Conservation (phyloP, 257 asterid genomes). For the Solanum lycopersicoides region DNA sequence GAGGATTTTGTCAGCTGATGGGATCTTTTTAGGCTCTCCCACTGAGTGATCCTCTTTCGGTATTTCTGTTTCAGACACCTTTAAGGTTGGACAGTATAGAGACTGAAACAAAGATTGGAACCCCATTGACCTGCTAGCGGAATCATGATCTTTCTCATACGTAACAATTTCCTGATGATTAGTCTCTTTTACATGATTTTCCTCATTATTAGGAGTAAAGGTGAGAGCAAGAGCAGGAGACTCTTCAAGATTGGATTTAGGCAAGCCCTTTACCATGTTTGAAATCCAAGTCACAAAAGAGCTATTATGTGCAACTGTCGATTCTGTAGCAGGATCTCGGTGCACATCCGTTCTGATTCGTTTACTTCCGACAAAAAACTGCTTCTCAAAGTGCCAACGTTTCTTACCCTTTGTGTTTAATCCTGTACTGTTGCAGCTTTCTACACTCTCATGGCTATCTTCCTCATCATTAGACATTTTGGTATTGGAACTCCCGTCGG, state of each 20-base stretch:
- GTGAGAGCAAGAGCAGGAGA: constrained; percentile 14
- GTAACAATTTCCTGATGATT: constrained; percentile 9
- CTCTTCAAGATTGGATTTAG: constrained; percentile 21
- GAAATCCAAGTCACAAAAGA: constrained; percentile 76
- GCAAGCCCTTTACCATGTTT: constrained; percentile 55
- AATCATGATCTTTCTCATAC: constrained; percentile 11
- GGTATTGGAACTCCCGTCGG: constrained; percentile 16
- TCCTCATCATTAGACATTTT: constrained; percentile 14
- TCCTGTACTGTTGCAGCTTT: constrained; percentile 61
- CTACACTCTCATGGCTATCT: constrained; percentile 36
- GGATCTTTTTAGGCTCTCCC: constrained; percentile 10
- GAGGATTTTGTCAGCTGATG: constrained; percentile 6
- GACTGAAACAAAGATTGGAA: constrained; percentile 48
- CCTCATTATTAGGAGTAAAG: constrained; percentile 12
- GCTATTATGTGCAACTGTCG: constrained; percentile 19
- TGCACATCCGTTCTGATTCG: constrained; percentile 28
- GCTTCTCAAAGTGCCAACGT: constrained; percentile 13
- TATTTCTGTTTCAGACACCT: constrained; percentile 2
- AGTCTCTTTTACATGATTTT: constrained; percentile 1
- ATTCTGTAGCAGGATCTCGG: constrained; percentile 17
- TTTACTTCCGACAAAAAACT: constrained; percentile 23
- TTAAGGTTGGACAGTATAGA: constrained; percentile 18
- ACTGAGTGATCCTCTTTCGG: constrained; percentile 9
- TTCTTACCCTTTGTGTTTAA: constrained; percentile 27
- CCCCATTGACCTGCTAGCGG: constrained; percentile 19